Conservation (phyloP, 192 early-diverging fungal species). For the Coemansia sp. region DNA sequence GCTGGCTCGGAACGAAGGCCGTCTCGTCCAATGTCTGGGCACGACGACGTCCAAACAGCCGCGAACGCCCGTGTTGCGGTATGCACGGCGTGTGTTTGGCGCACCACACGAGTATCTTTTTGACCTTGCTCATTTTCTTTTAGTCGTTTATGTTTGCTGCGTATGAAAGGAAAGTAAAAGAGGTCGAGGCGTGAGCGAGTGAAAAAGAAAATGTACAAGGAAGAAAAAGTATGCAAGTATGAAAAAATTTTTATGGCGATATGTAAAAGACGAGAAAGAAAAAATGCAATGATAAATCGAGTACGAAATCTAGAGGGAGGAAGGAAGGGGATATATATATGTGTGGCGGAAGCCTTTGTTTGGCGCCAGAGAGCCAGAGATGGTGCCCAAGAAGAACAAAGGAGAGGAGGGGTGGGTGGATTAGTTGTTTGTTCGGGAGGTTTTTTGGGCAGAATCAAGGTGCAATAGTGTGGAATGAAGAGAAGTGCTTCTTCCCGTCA, state of each 20-base stretch:
- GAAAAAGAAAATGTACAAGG: not conserved
- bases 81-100: constrained; percentile 15
- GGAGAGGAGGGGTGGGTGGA: not conserved
- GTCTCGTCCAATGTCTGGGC: constrained; percentile 15
- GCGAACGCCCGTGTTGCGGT: constrained; percentile 12
- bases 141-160: not conserved
- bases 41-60: constrained; percentile 26
- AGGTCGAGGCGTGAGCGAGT: not conserved
- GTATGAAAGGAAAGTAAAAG: constrained; percentile 6
- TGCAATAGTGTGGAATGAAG: not conserved
- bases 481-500: not conserved
- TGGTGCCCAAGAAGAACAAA: not conserved
- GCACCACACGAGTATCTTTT: constrained; percentile 43
- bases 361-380: not conserved
- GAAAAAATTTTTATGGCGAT: constrained; percentile 1
- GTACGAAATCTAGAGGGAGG: not conserved
- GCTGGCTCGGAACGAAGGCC: not conserved
- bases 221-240: constrained; percentile 9
- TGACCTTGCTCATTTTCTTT: constrained; percentile 18
- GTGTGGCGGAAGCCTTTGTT: not conserved
- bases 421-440: not conserved
- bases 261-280: constrained; percentile 4
- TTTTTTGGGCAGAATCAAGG: constrained; percentile 7
- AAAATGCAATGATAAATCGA: constrained; percentile 3
- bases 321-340: constrained; percentile 3